Base-by-base conservation (phyloP, 148 eudicot species). In the Arbutus unedo region DNA sequence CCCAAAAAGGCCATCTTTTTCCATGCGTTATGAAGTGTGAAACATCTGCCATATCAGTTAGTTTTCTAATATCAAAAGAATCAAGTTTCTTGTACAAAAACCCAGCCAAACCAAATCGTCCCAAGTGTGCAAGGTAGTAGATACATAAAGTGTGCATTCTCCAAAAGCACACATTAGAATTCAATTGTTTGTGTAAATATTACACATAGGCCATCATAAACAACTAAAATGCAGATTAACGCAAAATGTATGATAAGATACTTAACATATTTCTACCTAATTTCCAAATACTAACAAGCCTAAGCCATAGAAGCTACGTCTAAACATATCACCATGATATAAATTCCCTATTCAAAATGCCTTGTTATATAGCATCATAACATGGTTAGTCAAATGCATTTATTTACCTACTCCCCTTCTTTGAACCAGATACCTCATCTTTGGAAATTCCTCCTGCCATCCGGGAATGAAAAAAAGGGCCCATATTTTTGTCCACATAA, bases 401-500 rank as follows among this genome's bases (percentile, higher is more conserved):
- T 78, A 83, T 93, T 95, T 96, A 96, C 99, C 99, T 96, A 96
- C 99, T 96, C 86, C 99, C 97, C 95, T 94, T 94, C 99, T 96
- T 96, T 90, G 98, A 86, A 93, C 99, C 98, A 89, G 99, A 96
- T 88, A 93, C 96, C 92, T 93, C 99, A 90, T 96, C 98, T 96
- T 92, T 96, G 92, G 99, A 94, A 90, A 92, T 96, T 96, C 99
- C 98, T 94, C 98, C 98, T 96, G 99, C 97, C 95, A 96, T 96
- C 93, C 92, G 92, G 79, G 95, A 89, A 94, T 90, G 93, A 89
- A 91, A 90, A 92, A 86, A 93, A 88, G 94, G 92, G 96, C 87
- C 97, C 97, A 93, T 92, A 85, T 73, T 88, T 92, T 96, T 93
- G 82, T 89, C 89, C 93, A 85, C 75, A 87, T 83, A 79, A 94